Base-by-base conservation (phyloP, 1,284 basidiomycete genomes). In the Pisolithus thermaeus region DNA sequence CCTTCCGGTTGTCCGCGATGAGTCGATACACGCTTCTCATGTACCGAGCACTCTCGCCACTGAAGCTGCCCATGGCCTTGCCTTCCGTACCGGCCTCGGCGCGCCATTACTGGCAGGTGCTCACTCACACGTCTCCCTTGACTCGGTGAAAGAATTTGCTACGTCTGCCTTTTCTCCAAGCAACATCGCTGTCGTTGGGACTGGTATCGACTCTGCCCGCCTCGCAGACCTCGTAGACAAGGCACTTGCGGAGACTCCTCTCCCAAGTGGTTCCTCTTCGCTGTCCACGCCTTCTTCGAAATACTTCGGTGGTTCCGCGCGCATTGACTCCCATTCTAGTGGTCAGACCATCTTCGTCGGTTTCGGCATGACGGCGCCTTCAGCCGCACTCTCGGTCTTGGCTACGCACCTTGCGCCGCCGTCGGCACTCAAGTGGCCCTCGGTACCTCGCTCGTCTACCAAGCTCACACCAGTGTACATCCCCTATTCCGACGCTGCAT, bases 31-130 rank as follows among this genome's bases (percentile, higher is more conserved):
- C 40, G 88, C 84, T n/a, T 69, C 75, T 48, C 68, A 75, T 39
- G 74, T 87, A 57, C 82, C 91, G 14, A 75, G 77, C 14, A 79
- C 80, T 2, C 74, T 75, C 56, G 90, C 90, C 30, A 52, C 94
- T 53, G 94, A 97, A 66, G 71, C 87, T 47, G 92, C 92, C 18
- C 94, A 97, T 69, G 72, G 79, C 43, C 74, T 94, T 52, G 94
- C 94, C 43, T 97, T 97, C 87, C 91, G 92, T 64, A 76, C 76
- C 50, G 92, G 94, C 27, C 89, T 97, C 62, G 92, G 93, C 63
- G 81, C 90, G 62, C 88, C 92, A 41, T 78, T 97, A 57, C 93
- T 90, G 70, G 87, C 92, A 25, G 74, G 84, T 14, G 73, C 81
- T n/a, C 81, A 89, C 65, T 73, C 73, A 54, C 73, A 78, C 59